Evolutionary conservation across 2,329 filamentous ascomycete species (phyloP).

Genomic region (Hypomyces perniciosus): DNA sequence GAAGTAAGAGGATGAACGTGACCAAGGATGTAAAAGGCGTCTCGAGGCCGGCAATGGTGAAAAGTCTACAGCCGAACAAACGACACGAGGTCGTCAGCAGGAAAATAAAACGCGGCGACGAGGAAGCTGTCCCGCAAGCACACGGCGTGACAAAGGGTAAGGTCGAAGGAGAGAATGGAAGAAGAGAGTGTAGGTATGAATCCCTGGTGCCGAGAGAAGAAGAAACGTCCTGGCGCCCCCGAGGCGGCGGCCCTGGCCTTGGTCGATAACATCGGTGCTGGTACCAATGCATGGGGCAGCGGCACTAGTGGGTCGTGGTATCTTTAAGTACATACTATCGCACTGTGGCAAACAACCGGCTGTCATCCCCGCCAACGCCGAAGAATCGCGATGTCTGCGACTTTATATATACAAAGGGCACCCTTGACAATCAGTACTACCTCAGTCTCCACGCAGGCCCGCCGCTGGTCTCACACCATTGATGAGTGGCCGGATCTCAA

Average conservation of each 20-base stretch:
- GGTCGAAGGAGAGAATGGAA: slow-evolving; percentile 30
- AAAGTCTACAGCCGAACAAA: neutral
- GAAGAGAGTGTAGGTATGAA: slow-evolving; percentile 21
- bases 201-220: slow-evolving; percentile 32
- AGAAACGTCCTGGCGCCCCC: slow-evolving; percentile 34
- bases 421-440: slow-evolving; percentile 28
- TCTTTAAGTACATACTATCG: neutral
- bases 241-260: slow-evolving; percentile 32
- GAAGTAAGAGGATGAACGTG: slow-evolving; percentile 4
- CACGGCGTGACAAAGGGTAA: slow-evolving; percentile 13
- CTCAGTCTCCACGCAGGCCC: slow-evolving; percentile 31
- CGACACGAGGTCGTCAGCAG: neutral
- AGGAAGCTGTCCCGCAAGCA: slow-evolving; percentile 21
- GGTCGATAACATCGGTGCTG: slow-evolving; percentile 27
- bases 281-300: slow-evolving; percentile 32
- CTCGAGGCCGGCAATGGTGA: neutral
- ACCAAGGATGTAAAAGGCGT: slow-evolving; percentile 19
- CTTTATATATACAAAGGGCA: slow-evolving; percentile 28
- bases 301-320: slow-evolving; percentile 21
- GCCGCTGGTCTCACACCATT: slow-evolving; percentile 34
- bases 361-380: neutral
- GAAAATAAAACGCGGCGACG: slow-evolving; percentile 19
- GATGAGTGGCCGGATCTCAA: slow-evolving; percentile 34
- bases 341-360: neutral
- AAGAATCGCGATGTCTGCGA: slow-evolving; percentile 16